phyloP scores from a whole-genome alignment of 129 eudicot genomes.

The Centrapalus pauciflorus region DNA sequence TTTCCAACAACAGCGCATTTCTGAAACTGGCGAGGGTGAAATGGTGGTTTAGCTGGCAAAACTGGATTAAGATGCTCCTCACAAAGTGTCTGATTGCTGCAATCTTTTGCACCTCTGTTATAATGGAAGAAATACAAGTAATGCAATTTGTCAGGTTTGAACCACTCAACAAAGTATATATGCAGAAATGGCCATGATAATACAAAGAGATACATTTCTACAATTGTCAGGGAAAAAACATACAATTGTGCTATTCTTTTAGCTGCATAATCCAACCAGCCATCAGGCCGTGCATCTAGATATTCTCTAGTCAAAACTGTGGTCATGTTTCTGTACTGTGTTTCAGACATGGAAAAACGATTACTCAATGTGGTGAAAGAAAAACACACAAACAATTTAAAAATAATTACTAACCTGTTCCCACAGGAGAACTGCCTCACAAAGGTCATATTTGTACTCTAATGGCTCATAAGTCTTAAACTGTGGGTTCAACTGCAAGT shows the following conservation, averaged over 20 bases:
- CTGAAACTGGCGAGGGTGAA: slow-evolving; percentile 88
- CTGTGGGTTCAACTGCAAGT: slow-evolving; percentile 71
- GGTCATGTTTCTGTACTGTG: slow-evolving; percentile 98
- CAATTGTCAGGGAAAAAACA: slow-evolving; percentile 13
- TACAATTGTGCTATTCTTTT: slow-evolving; percentile 95
- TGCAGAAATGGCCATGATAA: slow-evolving; percentile 1
- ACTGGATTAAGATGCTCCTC: slow-evolving; percentile 84
- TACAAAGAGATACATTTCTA: neutral
- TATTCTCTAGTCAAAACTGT: slow-evolving; percentile 96
- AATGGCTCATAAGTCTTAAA: slow-evolving; percentile 80
- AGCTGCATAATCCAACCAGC: slow-evolving; percentile 96
- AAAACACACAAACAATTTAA: neutral
- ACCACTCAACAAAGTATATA: neutral
- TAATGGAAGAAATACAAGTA: slow-evolving; percentile 10
- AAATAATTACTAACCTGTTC: slow-evolving; percentile 60
- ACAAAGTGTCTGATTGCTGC: slow-evolving; percentile 80
- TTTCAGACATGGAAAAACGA: slow-evolving; percentile 25
- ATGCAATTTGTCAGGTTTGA: neutral
- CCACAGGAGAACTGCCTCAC: slow-evolving; percentile 91
- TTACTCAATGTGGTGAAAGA: slow-evolving; percentile 14
- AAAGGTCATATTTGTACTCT: slow-evolving; percentile 87
- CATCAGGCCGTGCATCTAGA: slow-evolving; percentile 95
- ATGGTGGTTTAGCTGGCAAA: slow-evolving; percentile 91
- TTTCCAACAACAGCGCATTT: slow-evolving; percentile 99
- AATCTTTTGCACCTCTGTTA: slow-evolving; percentile 75